Percentiles rank a stretch among this genome's conserved stretches.
phyloP scores from a whole-genome alignment of 768 basidiomycete genomes.

The Boletus bicolor region DNA sequence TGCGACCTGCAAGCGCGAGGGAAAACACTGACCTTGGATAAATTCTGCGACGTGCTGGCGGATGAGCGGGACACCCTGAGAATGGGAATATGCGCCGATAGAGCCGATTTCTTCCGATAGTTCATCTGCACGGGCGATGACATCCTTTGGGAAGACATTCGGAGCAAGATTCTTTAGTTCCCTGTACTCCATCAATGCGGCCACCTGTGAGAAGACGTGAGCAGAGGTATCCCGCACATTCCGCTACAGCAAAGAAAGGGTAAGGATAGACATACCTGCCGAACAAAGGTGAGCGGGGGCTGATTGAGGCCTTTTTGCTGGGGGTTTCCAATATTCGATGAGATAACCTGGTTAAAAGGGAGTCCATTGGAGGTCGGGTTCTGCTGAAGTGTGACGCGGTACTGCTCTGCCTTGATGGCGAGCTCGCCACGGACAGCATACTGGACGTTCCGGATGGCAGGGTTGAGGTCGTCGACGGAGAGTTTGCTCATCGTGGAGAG shows the following conservation, averaged over 20 bases:
- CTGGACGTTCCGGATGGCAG: conserved; percentile 79
- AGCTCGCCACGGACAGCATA: conserved; percentile 98
- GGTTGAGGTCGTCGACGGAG: conserved; percentile 74
- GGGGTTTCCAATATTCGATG: conserved; percentile 96
- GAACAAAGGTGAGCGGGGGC: conserved; percentile 83
- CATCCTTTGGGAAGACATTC: conserved; percentile 80
- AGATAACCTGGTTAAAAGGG: conserved; percentile 87
- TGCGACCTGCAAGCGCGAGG: background rate
- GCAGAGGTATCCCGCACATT: background rate
- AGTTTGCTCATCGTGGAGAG: conserved; percentile 50
- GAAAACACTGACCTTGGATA: conserved; percentile 62
- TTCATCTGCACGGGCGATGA: conserved; percentile 75
- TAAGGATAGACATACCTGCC: conserved; percentile 65
- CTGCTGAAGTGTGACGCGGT: conserved; percentile 66
- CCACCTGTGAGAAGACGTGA: conserved; percentile 51
- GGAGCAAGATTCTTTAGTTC: conserved; percentile 74
- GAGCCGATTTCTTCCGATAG: conserved; percentile 86
- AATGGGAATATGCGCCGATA: conserved; percentile 93
- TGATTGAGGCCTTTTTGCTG: conserved; percentile 96
- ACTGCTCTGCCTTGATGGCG: conserved; percentile 88
- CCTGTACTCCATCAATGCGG: conserved; percentile 90
- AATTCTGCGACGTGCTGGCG: conserved; percentile 86
- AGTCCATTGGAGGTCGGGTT: conserved; percentile 45
- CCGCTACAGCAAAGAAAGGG: background rate
- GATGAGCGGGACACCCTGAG: conserved; percentile 88